Conservation (phyloP, 306 rosid species). For the Hippophae tibetana region DNA sequence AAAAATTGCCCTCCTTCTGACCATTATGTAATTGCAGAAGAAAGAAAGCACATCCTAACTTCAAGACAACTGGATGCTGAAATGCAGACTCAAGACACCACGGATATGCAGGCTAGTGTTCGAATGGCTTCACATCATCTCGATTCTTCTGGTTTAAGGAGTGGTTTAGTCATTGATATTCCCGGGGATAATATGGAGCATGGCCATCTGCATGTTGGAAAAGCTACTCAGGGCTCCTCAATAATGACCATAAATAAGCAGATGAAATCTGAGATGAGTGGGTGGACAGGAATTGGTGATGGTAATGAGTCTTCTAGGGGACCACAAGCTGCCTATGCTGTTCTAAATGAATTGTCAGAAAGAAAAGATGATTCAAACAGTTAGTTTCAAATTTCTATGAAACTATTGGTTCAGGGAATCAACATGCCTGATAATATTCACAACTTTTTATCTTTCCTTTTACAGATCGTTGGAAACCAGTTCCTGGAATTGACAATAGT, state of each 20-base stretch:
- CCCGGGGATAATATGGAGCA: constrained; percentile 49
- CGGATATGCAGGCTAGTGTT: constrained; percentile 35
- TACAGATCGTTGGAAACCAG: constrained; percentile 74
- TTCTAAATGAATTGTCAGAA: constrained; percentile 58
- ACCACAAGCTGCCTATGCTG: constrained; percentile 35
- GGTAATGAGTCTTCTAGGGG: constrained; percentile 56
- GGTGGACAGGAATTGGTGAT: constrained; percentile 58
- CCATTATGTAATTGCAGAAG: constrained; percentile 36
- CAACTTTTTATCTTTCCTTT: constrained; percentile 41
- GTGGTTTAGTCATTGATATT: constrained; percentile 35
- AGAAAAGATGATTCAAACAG: constrained; percentile 46
- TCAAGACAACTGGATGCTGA: constrained; percentile 49
- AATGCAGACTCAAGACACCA: constrained; percentile 45
- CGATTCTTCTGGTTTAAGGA: constrained; percentile 47
- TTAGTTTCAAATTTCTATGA: constrained; percentile 47
- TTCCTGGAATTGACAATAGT: constrained; percentile 46
- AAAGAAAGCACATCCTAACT: constrained; percentile 34
- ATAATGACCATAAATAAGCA: constrained; percentile 37
- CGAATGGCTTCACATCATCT: constrained; percentile 35
- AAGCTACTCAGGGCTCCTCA: constrained; percentile 51
- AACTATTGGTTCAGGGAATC: constrained; percentile 38
- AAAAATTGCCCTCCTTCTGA: constrained; percentile 36
- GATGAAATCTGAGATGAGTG: constrained; percentile 26
- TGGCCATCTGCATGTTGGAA: constrained; percentile 47
- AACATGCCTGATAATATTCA: constrained; percentile 26